Evolutionary conservation across 202 grass and related monocot species (phyloP).

Genomic region (Brachypodium distachyon): DNA sequence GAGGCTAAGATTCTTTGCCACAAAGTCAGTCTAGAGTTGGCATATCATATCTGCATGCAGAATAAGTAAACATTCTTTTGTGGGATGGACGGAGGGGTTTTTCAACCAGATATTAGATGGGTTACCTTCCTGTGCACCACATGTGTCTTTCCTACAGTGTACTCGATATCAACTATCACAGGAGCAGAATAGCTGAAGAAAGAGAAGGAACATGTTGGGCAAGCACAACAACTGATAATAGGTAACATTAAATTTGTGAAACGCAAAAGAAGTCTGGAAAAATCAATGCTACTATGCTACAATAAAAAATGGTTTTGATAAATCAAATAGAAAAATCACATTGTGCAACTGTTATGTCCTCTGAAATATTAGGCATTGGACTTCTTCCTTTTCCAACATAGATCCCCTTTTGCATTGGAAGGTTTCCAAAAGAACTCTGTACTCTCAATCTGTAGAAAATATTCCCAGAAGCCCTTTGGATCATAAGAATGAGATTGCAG

Average conservation of each 20-base stretch:
- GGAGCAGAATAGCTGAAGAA: constrained; percentile 72
- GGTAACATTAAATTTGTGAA: neutral
- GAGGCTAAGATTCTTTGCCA: neutral
- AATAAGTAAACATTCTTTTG: neutral
- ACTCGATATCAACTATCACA: constrained; percentile 61
- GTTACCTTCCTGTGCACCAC: constrained; percentile 12
- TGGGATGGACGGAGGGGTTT: neutral
- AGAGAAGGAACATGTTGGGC: constrained; percentile 11
- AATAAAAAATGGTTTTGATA: neutral
- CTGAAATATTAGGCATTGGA: neutral
- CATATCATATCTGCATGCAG: neutral
- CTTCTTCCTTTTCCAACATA: neutral
- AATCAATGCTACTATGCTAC: neutral
- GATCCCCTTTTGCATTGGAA: neutral
- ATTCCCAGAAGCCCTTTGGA: neutral
- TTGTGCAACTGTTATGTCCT: neutral
- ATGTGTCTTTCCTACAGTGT: constrained; percentile 53
- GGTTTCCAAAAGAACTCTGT: neutral
- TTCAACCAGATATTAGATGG: neutral
- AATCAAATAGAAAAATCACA: neutral
- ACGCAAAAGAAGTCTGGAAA: neutral
- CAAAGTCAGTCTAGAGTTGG: neutral
- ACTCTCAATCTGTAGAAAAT: neutral
- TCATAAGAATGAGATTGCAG: neutral
- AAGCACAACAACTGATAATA: neutral